Evolutionary conservation across 257 asterid species (phyloP).

Genomic region (Coffea eugenioides): DNA sequence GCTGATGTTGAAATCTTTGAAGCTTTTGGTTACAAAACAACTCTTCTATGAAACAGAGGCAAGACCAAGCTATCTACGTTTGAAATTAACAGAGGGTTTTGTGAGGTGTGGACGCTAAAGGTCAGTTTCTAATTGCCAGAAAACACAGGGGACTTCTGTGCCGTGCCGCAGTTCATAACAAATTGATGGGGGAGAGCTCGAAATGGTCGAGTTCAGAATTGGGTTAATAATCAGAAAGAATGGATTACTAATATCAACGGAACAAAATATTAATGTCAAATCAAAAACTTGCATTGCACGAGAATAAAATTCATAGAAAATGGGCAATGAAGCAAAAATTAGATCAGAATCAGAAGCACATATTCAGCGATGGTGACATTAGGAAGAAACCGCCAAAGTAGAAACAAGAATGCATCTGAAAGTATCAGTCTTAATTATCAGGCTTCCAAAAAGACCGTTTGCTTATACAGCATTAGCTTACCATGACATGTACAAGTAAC

Average conservation of each 20-base stretch:
- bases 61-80: background rate
- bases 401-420: background rate
- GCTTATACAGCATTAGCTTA: background rate
- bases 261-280: background rate
- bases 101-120: background rate
- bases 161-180: background rate
- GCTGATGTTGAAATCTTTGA: background rate
- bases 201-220: background rate
- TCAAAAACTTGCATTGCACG: background rate
- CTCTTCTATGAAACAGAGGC: background rate
- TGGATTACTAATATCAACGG: too few relatives aligned
- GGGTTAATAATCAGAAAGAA: too few relatives aligned
- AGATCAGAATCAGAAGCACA: background rate
- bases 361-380: background rate
- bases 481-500: background rate
- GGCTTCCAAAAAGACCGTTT: background rate
- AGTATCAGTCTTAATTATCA: background rate
- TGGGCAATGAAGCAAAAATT: background rate
- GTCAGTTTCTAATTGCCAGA: background rate
- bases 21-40: background rate
- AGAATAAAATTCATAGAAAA: background rate
- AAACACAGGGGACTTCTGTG: too few relatives aligned
- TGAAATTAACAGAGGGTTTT: background rate
- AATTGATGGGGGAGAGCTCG: background rate
- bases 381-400: background rate